phyloP scores from a whole-genome alignment of 2,329 filamentous ascomycete species.

The Monosporascus sp. region DNA sequence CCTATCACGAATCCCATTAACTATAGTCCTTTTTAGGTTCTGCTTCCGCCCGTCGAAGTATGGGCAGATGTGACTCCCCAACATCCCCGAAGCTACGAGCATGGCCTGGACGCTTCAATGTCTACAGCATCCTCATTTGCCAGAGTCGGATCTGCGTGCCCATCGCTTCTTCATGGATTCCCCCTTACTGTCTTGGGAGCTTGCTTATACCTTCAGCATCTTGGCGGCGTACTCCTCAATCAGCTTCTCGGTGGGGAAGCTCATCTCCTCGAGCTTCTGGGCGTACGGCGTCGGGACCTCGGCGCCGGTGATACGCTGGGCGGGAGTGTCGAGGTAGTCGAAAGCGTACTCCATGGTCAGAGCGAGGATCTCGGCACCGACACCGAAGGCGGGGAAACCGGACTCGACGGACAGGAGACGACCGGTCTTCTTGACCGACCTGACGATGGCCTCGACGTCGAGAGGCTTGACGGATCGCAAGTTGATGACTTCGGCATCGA shows the following conservation, averaged over 20 bases:
- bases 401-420: conserved; percentile 89
- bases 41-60: too few relatives aligned
- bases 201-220: conserved; percentile 52
- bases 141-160: too few relatives aligned
- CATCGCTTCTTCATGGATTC: not conserved
- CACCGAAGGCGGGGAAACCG: conserved; percentile 92
- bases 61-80: too few relatives aligned
- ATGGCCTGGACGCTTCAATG: too few relatives aligned
- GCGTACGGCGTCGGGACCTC: conserved; percentile 98
- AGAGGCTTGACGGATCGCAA: conserved; percentile 95
- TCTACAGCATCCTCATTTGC: too few relatives aligned
- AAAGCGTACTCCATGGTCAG: conserved; percentile 97
- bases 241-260: conserved; percentile 83
- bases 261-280: conserved; percentile 86
- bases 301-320: conserved; percentile 88
- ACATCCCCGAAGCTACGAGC: too few relatives aligned
- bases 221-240: conserved; percentile 88
- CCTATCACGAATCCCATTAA: not conserved
- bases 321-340: conserved; percentile 93
- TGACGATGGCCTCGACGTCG: conserved; percentile 90
- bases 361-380: conserved; percentile 87
- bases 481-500: conserved; percentile 96
- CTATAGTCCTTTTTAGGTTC: not conserved
- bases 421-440: conserved; percentile 98
- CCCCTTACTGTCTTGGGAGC: not conserved